These are phyloP conservation scores for Diophrys appendiculata DNA, from an alignment of 73 alveolate genomes.

Conservation along the genomic window DNA sequence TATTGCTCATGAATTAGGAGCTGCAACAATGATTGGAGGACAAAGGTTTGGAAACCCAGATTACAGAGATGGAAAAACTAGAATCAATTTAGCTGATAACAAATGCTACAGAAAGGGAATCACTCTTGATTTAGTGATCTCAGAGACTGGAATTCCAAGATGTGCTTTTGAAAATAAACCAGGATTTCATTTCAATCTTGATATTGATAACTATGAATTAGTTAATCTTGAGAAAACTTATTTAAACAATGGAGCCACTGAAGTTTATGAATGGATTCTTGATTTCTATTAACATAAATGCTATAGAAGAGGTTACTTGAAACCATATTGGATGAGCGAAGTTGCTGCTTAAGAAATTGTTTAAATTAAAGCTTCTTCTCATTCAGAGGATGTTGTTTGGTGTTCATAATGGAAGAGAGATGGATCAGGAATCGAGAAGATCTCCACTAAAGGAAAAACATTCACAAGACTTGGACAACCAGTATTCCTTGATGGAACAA, in stretches of 20 bases:
- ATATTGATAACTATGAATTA: not conserved
- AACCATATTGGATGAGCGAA: not conserved
- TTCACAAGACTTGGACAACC: not conserved
- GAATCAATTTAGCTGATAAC: too few relatives aligned
- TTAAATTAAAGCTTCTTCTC: not conserved
- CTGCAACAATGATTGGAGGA: too few relatives aligned
- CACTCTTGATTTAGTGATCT: not conserved
- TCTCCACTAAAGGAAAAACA: not conserved
- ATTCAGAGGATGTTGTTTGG: not conserved
- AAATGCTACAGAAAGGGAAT: not conserved
- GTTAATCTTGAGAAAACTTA: too few relatives aligned
- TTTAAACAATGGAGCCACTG: not conserved
- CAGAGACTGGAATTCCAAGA: not conserved
- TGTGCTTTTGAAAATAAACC: not conserved
- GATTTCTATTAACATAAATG: not conserved
- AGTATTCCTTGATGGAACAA: not conserved
- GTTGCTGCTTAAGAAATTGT: not conserved
- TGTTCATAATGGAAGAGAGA: not conserved
- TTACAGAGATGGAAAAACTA: too few relatives aligned
- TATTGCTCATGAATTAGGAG: too few relatives aligned
- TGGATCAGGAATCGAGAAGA: not conserved
- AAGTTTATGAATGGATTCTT: not conserved
- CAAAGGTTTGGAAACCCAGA: too few relatives aligned
- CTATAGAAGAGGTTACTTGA: not conserved
- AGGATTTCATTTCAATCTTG: not conserved